phyloP scores from a whole-genome alignment of 176 grass and related monocot species.

The Pharus latifolius region DNA sequence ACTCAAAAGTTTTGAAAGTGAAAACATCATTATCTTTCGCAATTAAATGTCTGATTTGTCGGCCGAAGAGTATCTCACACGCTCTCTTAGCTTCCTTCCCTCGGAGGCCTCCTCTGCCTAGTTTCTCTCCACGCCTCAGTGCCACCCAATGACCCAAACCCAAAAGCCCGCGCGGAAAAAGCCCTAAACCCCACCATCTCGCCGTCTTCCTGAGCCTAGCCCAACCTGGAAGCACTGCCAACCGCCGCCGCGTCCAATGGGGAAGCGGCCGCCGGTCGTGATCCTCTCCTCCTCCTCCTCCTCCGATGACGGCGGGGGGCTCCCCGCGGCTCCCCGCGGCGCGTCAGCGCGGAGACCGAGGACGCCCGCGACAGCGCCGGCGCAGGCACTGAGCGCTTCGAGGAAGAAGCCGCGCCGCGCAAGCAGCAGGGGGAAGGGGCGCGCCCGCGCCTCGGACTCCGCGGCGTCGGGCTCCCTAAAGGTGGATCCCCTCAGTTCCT shows the following conservation, averaged over 20 bases:
- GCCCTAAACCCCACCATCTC: not conserved
- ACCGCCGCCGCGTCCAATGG: slow-evolving; percentile 12
- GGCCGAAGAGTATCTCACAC: not conserved
- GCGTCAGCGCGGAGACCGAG: slow-evolving; percentile 5
- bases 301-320: slow-evolving; percentile 11
- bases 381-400: not conserved
- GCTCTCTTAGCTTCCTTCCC: not conserved
- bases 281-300: slow-evolving; percentile 27
- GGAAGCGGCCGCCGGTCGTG: slow-evolving; percentile 32
- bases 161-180: not conserved
- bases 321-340: not conserved
- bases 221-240: not conserved
- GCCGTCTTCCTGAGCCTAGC: not conserved
- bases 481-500: not conserved
- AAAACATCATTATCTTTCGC: too few species aligned
- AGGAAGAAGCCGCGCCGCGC: slow-evolving; percentile 34
- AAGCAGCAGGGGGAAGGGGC: slow-evolving; percentile 17
- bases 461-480: slow-evolving; percentile 12
- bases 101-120: not conserved
- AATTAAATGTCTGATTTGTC: not conserved
- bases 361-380: slow-evolving; percentile 16
- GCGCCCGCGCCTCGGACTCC: not conserved
- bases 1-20: too few species aligned
- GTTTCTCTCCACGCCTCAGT: not conserved
- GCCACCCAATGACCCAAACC: slow-evolving; percentile 3